These are phyloP conservation scores for Metahyphopichia silvanorum DNA, from an alignment of 805 yeast genomes.

Conservation along the genomic window DNA sequence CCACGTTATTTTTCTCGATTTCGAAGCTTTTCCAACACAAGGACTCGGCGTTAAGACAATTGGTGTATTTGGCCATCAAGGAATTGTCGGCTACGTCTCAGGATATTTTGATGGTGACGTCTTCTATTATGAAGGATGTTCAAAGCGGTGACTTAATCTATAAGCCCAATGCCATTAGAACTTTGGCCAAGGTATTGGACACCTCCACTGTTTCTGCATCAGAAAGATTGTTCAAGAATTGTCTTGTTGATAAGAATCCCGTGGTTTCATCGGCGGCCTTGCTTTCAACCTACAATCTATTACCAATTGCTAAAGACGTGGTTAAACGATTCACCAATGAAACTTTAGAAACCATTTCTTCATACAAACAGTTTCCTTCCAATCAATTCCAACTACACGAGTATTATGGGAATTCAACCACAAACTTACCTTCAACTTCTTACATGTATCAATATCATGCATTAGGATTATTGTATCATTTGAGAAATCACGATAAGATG, in stretches of 20 bases:
- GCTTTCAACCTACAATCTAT: conserved; percentile 82
- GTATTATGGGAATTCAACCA: conserved; percentile 50
- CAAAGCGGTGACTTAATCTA: conserved; percentile 83
- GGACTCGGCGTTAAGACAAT: conserved; percentile 83
- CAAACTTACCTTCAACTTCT: conserved; percentile 61
- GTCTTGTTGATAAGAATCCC: conserved; percentile 88
- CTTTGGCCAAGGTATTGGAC: conserved; percentile 86
- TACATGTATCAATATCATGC: conserved; percentile 95
- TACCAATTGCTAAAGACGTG: conserved; percentile 87
- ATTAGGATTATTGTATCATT: conserved; percentile 80
- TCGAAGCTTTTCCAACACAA: conserved; percentile 93
- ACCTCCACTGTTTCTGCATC: conserved; percentile 88
- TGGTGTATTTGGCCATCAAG: conserved; percentile 91
- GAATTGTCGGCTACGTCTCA: conserved; percentile 82
- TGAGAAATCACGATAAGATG: conserved; percentile 90
- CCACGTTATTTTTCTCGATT: conserved; percentile 87
- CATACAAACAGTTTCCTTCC: conserved; percentile 52
- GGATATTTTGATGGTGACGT: conserved; percentile 95
- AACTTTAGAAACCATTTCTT: conserved; percentile 82
- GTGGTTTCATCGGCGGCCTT: conserved; percentile 91
- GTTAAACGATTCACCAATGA: conserved; percentile 94
- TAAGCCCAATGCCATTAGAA: conserved; percentile 93
- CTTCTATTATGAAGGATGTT: conserved; percentile 96
- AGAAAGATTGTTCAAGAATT: conserved; percentile 87
- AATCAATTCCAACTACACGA: conserved; percentile 52